Percentiles rank a stretch among this genome's conserved stretches.
Evolutionary conservation across 2,329 filamentous ascomycete species (phyloP).

Genomic region (Aspergillus sp.): DNA sequence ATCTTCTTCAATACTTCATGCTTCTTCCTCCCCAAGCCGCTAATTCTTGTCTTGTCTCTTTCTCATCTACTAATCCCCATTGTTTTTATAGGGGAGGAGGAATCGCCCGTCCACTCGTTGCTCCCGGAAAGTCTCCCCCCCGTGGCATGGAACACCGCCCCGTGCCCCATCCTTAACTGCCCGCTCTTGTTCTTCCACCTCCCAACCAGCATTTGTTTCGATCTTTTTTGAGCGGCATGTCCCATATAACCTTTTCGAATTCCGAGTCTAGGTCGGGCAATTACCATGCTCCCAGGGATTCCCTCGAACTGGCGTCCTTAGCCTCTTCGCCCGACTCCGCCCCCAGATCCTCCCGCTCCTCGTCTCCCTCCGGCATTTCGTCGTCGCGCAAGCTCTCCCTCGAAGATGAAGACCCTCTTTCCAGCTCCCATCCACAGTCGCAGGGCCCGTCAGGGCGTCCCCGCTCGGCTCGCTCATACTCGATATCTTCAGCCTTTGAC

Average conservation of each 20-base stretch:
- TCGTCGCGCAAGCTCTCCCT: conserved; percentile 92
- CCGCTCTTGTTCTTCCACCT: conserved; percentile 9
- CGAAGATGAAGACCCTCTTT: conserved; percentile 79
- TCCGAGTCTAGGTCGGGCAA: conserved; percentile 31
- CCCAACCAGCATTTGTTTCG: neutral
- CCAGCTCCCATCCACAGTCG: conserved; percentile 52
- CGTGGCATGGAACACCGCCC: conserved; percentile 17
- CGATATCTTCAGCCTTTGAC: conserved; percentile 90
- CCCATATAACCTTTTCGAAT: conserved; percentile 34
- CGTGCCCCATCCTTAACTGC: conserved; percentile 11
- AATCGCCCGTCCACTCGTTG: neutral
- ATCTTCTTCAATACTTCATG: conserved; percentile 5
- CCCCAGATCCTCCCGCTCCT: conserved; percentile 68
- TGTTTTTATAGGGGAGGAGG: neutral
- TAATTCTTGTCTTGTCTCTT: neutral
- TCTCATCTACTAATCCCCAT: neutral
- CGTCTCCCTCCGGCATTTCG: conserved; percentile 78
- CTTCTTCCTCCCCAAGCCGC: neutral
- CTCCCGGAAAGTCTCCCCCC: neutral
- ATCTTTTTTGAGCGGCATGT: conserved; percentile 29
- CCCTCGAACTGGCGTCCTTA: conserved; percentile 91
- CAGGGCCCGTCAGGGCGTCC: conserved; percentile 52
- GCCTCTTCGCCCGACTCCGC: conserved; percentile 72
- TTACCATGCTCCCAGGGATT: conserved; percentile 69
- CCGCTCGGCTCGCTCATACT: conserved; percentile 70